Evolutionary conservation across 495 filamentous ascomycete genomes (phyloP), one percentile per base, ranked within the genome.

Genomic region (Penicilliopsis zonata): DNA sequence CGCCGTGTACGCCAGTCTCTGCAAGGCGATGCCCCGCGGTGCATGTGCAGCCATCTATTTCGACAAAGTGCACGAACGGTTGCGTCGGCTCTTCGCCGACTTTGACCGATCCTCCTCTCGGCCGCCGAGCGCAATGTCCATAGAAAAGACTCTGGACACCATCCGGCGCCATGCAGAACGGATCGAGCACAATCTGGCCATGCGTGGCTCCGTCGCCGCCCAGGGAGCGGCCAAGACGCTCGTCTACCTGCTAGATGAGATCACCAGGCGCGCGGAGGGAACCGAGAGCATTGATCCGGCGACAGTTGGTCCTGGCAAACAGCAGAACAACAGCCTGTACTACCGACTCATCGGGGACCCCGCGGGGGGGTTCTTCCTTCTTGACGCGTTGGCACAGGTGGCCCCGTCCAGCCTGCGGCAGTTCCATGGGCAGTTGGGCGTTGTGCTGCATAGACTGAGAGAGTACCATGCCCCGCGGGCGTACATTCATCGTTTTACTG

Each of bases 261-360:
- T 72, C 6, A 49, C 49, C 33, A 43, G 44, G n/a, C n/a, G n/a
- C n/a, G n/a, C n/a, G n/a, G n/a, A n/a, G n/a, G n/a, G n/a, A n/a
- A n/a, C n/a, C n/a, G n/a, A n/a, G n/a, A n/a, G n/a, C n/a, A n/a
- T n/a, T n/a, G n/a, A n/a, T n/a, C n/a, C n/a, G n/a, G n/a, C n/a
- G n/a, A n/a, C n/a, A n/a, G n/a, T n/a, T n/a, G n/a, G n/a, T n/a
- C n/a, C n/a, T n/a, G n/a, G n/a, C n/a, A n/a, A n/a, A n/a, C n/a
- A n/a, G n/a, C n/a, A n/a, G n/a, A n/a, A n/a, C n/a, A n/a, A n/a
- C 35, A 72, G 70, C 33, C 44, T 72, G 6, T 70, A 60, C 35
- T 49, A 61, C 20, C 52, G 57, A 35, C 52, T 72, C 12, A 64
- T 72, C 24, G 63, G 63, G 5, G 46, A 49, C 9, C 39, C 50